A percentile compares a stretch with the other conserved stretches of the same genome.
Evolutionary conservation across 306 rosid species (phyloP).

Genomic region (Fagus sylvatica): DNA sequence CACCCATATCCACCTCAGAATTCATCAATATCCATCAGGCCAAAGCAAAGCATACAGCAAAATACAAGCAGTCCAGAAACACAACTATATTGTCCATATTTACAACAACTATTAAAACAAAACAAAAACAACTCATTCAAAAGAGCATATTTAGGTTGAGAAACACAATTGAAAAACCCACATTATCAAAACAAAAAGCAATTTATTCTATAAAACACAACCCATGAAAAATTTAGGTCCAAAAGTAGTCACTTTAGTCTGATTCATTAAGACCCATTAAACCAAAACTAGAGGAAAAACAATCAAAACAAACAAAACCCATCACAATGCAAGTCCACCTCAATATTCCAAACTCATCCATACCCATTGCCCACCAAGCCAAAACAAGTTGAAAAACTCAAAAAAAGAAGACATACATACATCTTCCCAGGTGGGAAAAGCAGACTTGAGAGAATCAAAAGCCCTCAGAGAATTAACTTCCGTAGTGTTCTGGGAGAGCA

Average conservation of each 20-base stretch:
- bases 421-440: slow-evolving; percentile 65
- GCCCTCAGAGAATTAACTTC: slow-evolving; percentile 67
- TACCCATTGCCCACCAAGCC: neutral
- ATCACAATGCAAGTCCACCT: neutral
- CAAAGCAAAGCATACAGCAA: neutral
- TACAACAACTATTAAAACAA: neutral
- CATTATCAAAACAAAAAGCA: too few relatives aligned
- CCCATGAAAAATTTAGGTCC: too few relatives aligned
- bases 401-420: slow-evolving; percentile 26
- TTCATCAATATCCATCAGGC: neutral
- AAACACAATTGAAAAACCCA: too few relatives aligned
- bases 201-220: too few relatives aligned
- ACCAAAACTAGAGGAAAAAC: neutral
- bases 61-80: neutral
- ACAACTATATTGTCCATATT: neutral
- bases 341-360: neutral
- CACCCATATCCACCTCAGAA: neutral
- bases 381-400: neutral
- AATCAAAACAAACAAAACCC: neutral
- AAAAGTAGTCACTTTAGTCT: neutral
- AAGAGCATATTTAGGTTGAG: neutral
- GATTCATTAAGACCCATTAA: neutral
- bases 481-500: slow-evolving; percentile 89
- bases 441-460: slow-evolving; percentile 71
- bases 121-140: neutral